Conservation (phyloP, 768 basidiomycete species). For the Pleurotus pulmonarius region DNA sequence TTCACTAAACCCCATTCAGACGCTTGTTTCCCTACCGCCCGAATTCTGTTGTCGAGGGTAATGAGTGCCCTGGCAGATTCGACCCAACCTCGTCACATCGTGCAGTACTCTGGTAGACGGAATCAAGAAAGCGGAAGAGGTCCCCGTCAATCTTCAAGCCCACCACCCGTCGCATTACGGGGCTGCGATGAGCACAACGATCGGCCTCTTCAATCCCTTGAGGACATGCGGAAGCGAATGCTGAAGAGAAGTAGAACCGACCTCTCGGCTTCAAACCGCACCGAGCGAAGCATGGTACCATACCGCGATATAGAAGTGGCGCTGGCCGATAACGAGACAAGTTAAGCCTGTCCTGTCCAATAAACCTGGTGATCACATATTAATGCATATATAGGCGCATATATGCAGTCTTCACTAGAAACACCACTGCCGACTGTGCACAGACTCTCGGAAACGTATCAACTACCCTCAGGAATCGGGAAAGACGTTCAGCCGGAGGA, state of each 20-base stretch:
- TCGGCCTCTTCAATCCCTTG: neutral
- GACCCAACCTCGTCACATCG: too few species aligned
- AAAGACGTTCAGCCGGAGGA: neutral
- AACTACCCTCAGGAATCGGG: neutral
- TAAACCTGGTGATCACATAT: neutral
- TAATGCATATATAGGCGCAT: neutral
- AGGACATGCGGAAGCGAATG: neutral
- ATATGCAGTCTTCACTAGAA: neutral
- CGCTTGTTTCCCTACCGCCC: too few species aligned
- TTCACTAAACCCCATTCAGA: too few species aligned
- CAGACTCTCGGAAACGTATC: constrained; percentile 1
- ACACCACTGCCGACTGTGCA: constrained; percentile 1
- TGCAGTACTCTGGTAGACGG: too few species aligned
- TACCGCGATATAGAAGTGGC: neutral
- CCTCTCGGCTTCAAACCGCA: neutral
- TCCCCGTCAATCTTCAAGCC: too few species aligned
- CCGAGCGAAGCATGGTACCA: neutral
- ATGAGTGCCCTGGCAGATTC: too few species aligned
- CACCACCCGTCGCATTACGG: too few species aligned
- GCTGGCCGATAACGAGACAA: neutral
- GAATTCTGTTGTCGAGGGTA: too few species aligned
- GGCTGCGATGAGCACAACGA: neutral
- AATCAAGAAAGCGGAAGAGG: too few species aligned
- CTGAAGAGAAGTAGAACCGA: constrained; percentile 1
- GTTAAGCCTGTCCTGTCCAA: neutral